Base-by-base conservation (phyloP, 1,284 basidiomycete genomes). In the Ganoderma lingzhi region DNA sequence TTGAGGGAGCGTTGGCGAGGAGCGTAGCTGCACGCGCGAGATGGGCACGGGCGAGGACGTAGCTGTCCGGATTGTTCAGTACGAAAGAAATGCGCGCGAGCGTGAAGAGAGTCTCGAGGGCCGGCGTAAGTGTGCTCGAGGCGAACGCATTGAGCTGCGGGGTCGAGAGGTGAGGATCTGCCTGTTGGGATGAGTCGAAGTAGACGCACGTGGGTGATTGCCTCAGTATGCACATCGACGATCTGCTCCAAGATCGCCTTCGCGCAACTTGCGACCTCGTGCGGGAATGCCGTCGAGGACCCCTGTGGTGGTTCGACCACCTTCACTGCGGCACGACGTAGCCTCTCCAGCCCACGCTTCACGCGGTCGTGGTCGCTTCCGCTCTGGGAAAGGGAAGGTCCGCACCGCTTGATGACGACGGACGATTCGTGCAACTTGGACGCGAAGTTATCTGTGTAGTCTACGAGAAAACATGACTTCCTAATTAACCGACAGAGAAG, bases 41-140 rank as follows among this genome's bases (percentile, higher is more conserved):
- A 59, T 85, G 80, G 2, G 84, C 80, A 68, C 88, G 85, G 14
- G 88, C 78, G 0, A 79, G 67, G 3, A 82, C 80, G 75, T 89
- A 88, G 0, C 89, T 87, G n/a, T 84, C 82, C 0, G 86, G 83
- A 60, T 89, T 83, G 6, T 79, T 76, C 17, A 84, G 76, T 35
- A 81, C 76, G 2, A 92, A 80, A 10, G 77, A 75, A 1, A 81
- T 82, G 8, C 87, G 86, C 1, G 91, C 85, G 41, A 94, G 84
- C 19, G 82, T 78, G 74, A 93, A 91, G 10, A 89, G 75, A 0
- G 88, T 85, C 69, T 94, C 92, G 5, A 93, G 78, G 10, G 84
- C 79, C 4, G 87, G 82, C 2, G 87, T 87, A 23, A 87, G 71
- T 0, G 80, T 72, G 62, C 87, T 85, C 2, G 77, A 59, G 55